Conservation (phyloP, 306 rosid genomes). For the Prunus davidiana region DNA sequence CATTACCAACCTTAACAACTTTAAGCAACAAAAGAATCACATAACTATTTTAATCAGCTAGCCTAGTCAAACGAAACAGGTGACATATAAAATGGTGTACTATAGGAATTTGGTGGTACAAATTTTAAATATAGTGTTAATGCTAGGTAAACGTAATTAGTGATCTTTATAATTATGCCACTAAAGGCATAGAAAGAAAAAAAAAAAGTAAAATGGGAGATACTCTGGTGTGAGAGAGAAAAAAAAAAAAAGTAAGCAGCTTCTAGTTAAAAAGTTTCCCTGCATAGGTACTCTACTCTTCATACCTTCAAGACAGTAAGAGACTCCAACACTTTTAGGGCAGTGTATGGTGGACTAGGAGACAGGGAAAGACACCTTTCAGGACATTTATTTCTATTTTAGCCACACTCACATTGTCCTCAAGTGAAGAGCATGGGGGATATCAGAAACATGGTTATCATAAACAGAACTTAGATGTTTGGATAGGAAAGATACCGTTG, state of each 20-base stretch:
- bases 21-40: slow-evolving; percentile 10
- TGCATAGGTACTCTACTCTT: neutral
- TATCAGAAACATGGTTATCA: slow-evolving; percentile 14
- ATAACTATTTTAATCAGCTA: slow-evolving; percentile 15
- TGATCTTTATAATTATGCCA: neutral
- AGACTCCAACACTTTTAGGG: slow-evolving; percentile 9
- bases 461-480: slow-evolving; percentile 9
- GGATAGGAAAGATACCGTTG: slow-evolving; percentile 50
- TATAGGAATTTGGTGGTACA: neutral
- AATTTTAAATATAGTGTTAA: neutral
- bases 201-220: neutral
- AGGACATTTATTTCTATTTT: slow-evolving; percentile 6
- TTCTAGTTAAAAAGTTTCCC: slow-evolving; percentile 6
- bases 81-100: neutral
- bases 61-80: slow-evolving; percentile 12
- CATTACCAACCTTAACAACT: slow-evolving; percentile 20
- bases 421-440: slow-evolving; percentile 3
- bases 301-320: neutral
- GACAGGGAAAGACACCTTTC: slow-evolving; percentile 5
- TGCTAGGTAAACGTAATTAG: neutral
- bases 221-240: neutral
- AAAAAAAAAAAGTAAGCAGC: neutral
- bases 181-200: neutral
- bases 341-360: neutral
- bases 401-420: slow-evolving; percentile 22